A percentile compares a stretch with the other conserved stretches of the same genome.
phyloP scores from a whole-genome alignment of 345 rosid species.

The Eucalyptus virginea region DNA sequence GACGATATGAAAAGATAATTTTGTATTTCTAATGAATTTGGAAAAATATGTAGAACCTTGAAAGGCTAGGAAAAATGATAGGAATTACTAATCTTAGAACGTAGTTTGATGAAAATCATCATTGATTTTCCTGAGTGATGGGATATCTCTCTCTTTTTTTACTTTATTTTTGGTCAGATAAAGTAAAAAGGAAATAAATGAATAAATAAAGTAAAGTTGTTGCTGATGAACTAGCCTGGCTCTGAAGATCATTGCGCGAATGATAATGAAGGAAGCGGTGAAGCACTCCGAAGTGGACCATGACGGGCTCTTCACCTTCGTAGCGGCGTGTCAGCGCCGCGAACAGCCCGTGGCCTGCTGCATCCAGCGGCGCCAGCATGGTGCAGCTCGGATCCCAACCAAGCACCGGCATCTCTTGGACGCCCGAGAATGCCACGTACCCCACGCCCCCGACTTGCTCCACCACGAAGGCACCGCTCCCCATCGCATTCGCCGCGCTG shows the following conservation, averaged over 20 bases:
- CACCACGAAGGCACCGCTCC: conserved; percentile 2
- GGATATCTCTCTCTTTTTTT: no score
- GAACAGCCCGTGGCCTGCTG: conserved; percentile 8
- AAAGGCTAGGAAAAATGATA: no score
- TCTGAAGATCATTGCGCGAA: not conserved
- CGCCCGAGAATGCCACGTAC: conserved; percentile 43
- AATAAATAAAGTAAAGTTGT: not conserved
- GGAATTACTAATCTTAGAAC: no score
- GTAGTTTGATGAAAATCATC: no score
- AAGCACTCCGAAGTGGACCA: conserved; percentile 42
- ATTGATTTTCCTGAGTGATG: no score
- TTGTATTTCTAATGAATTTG: no score
- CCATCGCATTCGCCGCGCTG: conserved; percentile 9
- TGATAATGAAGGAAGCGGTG: conserved; percentile 18
- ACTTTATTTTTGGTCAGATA: no score
- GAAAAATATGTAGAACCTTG: no score
- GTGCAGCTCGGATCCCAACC: not conserved
- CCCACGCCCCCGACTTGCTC: conserved; percentile 20
- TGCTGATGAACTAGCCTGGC: conserved; percentile 24
- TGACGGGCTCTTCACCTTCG: conserved; percentile 28
- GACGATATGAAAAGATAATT: no score
- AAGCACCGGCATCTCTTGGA: not conserved
- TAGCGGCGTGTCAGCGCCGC: conserved; percentile 2
- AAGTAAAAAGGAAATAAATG: no score
- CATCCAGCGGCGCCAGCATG: not conserved